phyloP scores from a whole-genome alignment of 23 red algal genomes.

The Agarophyton chilense region DNA sequence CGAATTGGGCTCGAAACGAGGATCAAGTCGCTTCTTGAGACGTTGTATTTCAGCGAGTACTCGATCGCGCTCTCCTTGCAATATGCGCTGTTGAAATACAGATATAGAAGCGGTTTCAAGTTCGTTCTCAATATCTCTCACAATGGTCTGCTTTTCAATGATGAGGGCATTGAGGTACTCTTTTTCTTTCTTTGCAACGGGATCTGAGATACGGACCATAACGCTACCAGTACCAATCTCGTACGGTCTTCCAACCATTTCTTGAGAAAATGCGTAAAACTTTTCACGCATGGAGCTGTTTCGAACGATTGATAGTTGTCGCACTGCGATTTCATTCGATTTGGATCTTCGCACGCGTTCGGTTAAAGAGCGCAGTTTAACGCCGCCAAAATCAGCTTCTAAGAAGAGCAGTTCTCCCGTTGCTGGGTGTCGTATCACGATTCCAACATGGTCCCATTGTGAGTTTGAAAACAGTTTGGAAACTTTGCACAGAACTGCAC shows the following conservation, averaged over 20 bases:
- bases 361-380: slow-evolving; percentile 85
- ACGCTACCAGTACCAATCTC: slow-evolving; percentile 79
- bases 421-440: slow-evolving; percentile 79
- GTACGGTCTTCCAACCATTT: slow-evolving; percentile 91
- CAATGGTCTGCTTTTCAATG: slow-evolving; percentile 79
- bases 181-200: slow-evolving; percentile 91
- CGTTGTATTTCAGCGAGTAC: slow-evolving; percentile 51
- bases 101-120: slow-evolving; percentile 85
- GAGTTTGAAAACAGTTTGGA: slow-evolving; percentile 91
- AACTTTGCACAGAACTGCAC: slow-evolving; percentile 83
- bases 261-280: slow-evolving; percentile 79
- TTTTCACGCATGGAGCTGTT: slow-evolving; percentile 73
- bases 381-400: slow-evolving; percentile 94
- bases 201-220: slow-evolving; percentile 80
- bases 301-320: slow-evolving; percentile 86
- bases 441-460: slow-evolving; percentile 96
- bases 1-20: slow-evolving; percentile 52
- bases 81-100: slow-evolving; percentile 77
- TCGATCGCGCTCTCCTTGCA: slow-evolving; percentile 70
- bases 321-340: slow-evolving; percentile 94
- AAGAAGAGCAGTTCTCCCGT: slow-evolving; percentile 84
- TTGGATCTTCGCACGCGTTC: slow-evolving; percentile 86
- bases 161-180: slow-evolving; percentile 92
- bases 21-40: slow-evolving; percentile 62
- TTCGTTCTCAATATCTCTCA: slow-evolving; percentile 85